Evolutionary conservation across 345 rosid species (phyloP).

Genomic region (Euphorbia peplus): DNA sequence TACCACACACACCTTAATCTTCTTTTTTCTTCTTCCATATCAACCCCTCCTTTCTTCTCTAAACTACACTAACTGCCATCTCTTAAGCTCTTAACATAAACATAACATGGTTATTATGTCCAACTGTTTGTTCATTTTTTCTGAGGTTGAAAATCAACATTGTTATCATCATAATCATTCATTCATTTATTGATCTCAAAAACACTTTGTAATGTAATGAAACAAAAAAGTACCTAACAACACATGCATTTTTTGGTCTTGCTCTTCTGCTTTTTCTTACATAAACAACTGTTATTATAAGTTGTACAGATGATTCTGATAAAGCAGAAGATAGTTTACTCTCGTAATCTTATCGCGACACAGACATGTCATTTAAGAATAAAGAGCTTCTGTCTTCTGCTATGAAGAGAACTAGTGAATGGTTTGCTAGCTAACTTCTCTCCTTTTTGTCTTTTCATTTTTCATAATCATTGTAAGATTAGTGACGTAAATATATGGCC

Average conservation of each 20-base stretch:
- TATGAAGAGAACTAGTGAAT: constrained; percentile 93
- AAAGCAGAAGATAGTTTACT: constrained; percentile 27
- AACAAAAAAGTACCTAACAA: constrained; percentile 26
- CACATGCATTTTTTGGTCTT: constrained; percentile 5
- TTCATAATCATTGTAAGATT: neutral
- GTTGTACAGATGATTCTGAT: constrained; percentile 39
- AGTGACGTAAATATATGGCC: too few species aligned
- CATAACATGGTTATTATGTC: constrained; percentile 10
- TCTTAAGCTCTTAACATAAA: too few species aligned
- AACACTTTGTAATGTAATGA: constrained; percentile 5
- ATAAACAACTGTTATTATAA: neutral
- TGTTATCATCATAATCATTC: constrained; percentile 7
- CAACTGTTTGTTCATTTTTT: constrained; percentile 13
- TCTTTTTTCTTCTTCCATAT: constrained; percentile 1
- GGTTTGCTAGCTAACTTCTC: constrained; percentile 41
- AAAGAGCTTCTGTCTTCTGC: constrained; percentile 78
- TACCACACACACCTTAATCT: constrained; percentile 17
- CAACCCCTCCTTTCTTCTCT: neutral
- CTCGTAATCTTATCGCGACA: constrained; percentile 44
- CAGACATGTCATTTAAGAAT: constrained; percentile 58
- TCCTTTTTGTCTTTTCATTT: neutral
- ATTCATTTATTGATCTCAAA: constrained; percentile 1
- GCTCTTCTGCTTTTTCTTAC: constrained; percentile 3
- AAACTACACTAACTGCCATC: constrained; percentile 29
- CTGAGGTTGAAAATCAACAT: constrained; percentile 29